Conservation (phyloP, 306 rosid genomes). For the Argentina anserina region DNA sequence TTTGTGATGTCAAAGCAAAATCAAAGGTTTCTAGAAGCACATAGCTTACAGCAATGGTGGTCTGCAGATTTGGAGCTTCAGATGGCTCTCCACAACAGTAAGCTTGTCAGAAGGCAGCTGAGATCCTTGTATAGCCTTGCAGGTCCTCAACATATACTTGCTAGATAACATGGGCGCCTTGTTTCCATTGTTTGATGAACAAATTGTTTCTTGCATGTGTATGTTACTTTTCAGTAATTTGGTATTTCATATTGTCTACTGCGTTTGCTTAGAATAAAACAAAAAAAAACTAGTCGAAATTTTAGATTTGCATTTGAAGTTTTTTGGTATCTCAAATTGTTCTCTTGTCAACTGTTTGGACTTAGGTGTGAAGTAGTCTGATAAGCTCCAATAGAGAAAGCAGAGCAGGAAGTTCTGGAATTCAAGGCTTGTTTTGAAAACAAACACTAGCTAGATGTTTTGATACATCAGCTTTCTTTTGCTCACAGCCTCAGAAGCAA, state of each 20-base stretch:
- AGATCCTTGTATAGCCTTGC: constrained; percentile 57
- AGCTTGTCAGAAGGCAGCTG: constrained; percentile 74
- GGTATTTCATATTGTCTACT: background rate
- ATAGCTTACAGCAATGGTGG: constrained; percentile 95
- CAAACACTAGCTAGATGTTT: too few relatives aligned
- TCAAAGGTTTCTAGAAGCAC: constrained; percentile 88
- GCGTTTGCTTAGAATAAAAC: background rate
- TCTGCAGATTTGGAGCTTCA: constrained; percentile 82
- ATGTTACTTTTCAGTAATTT: background rate
- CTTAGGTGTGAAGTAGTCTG: constrained; percentile 47
- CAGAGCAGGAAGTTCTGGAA: constrained; percentile 58
- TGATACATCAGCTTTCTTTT: too few relatives aligned
- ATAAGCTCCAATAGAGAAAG: constrained; percentile 69
- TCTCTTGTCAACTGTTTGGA: constrained; percentile 30
- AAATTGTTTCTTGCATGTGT: background rate
- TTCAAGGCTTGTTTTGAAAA: constrained; percentile 37
- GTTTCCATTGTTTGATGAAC: background rate
- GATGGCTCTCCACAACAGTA: constrained; percentile 64
- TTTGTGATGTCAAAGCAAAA: constrained; percentile 78
- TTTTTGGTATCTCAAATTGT: background rate
- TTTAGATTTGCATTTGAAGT: background rate
- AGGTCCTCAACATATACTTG: constrained; percentile 31
- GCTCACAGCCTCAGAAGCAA: too few relatives aligned
- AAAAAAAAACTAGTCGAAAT: background rate
- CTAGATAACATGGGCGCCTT: background rate